Evolutionary conservation across 352 stramenopile species (phyloP), one percentile per base, ranked within the genome.

Genomic region (Phytophthora quininea): DNA sequence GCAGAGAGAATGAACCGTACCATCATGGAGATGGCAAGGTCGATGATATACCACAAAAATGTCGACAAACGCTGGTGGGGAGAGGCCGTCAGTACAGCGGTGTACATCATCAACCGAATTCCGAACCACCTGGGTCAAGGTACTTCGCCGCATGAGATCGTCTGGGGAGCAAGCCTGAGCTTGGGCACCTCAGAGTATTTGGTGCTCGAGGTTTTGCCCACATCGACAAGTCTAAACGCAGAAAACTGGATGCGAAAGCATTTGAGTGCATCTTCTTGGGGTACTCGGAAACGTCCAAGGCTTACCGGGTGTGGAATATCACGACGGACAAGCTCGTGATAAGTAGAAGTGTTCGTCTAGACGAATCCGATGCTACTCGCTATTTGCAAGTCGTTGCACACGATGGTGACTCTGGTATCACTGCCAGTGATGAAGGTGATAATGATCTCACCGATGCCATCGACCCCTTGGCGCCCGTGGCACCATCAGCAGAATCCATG

Each of bases 241-340:
- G 15, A 14, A 79, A 76, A 46, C 27, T 67, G 3, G 54, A 73
- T 27, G 33, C 54, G 4, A 67, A 74, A 24, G 56, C 50, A 6
- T 73, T 64, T 48, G 49, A 72, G 9, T 76, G 71, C 43, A 35
- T 57, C 14, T 64, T 76, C 7, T 7, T 79, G 12, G 71, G 62
- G 8, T 75, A 79, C 51, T 27, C 27, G 10, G 56, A 65, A 2
- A 24, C 12, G 2, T 32, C 15, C 1, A 74, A 74, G 30, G 66
- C 19, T 10, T 78, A 78, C 49, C 46, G 57, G 9, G 59, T 54
- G 29, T 31, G 40, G 40, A 27, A 68, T 46, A 48, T 48, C 48
- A n/a, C 19, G 4, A 31, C 27, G 7, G 48, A 30, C 24, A 54
- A 54, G 10, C 48, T 54, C 33, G 48, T 54, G 48, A 54, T 40